Evolutionary conservation across 495 filamentous ascomycete species (phyloP).

Genomic region (Aspergillus asperescens): DNA sequence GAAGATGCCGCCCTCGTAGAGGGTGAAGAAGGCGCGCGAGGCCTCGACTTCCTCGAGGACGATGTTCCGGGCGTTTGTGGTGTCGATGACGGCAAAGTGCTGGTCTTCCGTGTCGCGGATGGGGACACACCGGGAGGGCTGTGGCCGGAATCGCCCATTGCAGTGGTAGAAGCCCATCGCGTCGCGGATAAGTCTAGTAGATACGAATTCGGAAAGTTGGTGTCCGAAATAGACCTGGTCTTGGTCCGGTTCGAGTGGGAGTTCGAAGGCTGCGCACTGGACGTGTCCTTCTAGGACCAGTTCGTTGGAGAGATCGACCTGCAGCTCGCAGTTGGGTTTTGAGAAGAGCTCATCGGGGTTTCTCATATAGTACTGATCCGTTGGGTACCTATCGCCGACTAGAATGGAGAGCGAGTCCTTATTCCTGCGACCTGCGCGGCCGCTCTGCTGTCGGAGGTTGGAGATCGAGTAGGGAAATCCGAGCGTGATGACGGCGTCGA

Average conservation of each 20-base stretch:
- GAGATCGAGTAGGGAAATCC: slow-evolving; percentile 95
- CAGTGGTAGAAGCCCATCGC: slow-evolving; percentile 81
- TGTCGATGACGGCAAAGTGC: slow-evolving; percentile 91
- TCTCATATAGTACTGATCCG: slow-evolving; percentile 94
- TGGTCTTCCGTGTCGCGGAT: slow-evolving; percentile 91
- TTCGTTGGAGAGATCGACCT: slow-evolving; percentile 86
- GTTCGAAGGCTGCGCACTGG: slow-evolving; percentile 92
- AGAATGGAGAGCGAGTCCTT: slow-evolving; percentile 90
- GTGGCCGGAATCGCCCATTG: slow-evolving; percentile 79
- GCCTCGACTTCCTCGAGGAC: slow-evolving; percentile 96
- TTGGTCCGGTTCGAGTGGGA: slow-evolving; percentile 75
- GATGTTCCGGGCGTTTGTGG: slow-evolving; percentile 70
- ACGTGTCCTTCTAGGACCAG: slow-evolving; percentile 89
- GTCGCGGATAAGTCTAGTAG: slow-evolving; percentile 70
- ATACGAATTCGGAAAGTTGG: slow-evolving; percentile 65
- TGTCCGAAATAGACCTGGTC: slow-evolving; percentile 77
- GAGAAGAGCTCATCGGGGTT: slow-evolving; percentile 97
- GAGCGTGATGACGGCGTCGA: slow-evolving; percentile 90
- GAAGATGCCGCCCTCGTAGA: slow-evolving; percentile 97
- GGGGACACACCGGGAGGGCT: slow-evolving; percentile 74
- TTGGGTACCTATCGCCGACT: slow-evolving; percentile 86
- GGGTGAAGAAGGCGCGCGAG: slow-evolving; percentile 87
- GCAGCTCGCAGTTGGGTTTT: slow-evolving; percentile 79
- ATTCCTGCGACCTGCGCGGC: slow-evolving; percentile 85
- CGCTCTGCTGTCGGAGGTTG: slow-evolving; percentile 91